phyloP scores from a whole-genome alignment of 768 basidiomycete species.

The Pleurotus giganteus region DNA sequence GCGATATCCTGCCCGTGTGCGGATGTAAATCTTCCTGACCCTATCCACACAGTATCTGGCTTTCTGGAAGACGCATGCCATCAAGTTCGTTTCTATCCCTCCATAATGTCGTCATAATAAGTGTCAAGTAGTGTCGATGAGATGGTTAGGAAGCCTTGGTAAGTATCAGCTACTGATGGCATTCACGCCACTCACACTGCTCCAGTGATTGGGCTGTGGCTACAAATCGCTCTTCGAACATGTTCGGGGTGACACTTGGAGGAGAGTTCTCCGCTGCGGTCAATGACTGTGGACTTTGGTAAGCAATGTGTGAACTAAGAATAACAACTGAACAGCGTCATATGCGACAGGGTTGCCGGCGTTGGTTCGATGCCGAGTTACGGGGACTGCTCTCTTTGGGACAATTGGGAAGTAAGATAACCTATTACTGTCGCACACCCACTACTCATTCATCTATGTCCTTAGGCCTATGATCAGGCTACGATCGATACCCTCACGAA shows the following conservation, averaged over 20 bases:
- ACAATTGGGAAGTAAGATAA: conserved; percentile 41
- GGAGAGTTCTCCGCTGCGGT: conserved; percentile 85
- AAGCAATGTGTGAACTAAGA: conserved; percentile 21
- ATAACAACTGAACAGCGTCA: neutral
- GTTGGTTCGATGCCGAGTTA: conserved; percentile 34
- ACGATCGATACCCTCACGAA: conserved; percentile 59
- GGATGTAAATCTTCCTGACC: conserved; percentile 11
- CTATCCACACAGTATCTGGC: conserved; percentile 40
- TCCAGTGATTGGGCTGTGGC: conserved; percentile 45
- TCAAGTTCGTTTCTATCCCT: conserved; percentile 31
- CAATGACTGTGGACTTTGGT: conserved; percentile 71
- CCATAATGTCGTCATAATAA: conserved; percentile 9
- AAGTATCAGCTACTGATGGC: conserved; percentile 14
- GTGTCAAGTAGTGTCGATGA: conserved; percentile 30
- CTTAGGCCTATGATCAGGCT: conserved; percentile 51
- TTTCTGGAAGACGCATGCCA: conserved; percentile 36
- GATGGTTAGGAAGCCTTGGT: conserved; percentile 45
- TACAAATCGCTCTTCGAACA: conserved; percentile 59
- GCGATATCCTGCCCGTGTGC: conserved; percentile 46
- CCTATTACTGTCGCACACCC: conserved; percentile 5
- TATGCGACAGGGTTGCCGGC: conserved; percentile 43
- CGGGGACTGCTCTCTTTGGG: conserved; percentile 38
- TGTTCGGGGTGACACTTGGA: conserved; percentile 76
- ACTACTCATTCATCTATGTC: conserved; percentile 1
- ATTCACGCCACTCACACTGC: conserved; percentile 18